phyloP scores from a whole-genome alignment of 495 filamentous ascomycete genomes.

The Neurospora sp. region DNA sequence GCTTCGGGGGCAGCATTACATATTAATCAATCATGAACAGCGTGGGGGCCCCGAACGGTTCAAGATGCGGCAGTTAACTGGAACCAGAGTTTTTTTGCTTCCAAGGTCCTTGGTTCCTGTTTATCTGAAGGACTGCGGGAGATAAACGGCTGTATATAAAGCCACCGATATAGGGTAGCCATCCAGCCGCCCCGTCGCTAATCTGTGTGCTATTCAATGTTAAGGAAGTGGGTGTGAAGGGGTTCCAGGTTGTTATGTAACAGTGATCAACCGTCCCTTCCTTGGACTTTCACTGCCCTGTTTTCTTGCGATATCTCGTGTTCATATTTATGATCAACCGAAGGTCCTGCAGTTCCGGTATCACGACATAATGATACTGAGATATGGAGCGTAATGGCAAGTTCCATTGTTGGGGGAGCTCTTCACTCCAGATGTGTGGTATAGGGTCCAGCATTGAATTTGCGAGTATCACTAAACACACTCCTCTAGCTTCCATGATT shows the following conservation, averaged over 20 bases:
- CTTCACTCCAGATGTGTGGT: neutral
- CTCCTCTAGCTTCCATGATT: neutral
- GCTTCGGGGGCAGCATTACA: neutral
- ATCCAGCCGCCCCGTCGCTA: neutral
- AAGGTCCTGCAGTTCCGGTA: neutral
- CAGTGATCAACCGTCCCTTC: neutral
- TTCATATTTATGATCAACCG: neutral
- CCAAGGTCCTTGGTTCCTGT: neutral
- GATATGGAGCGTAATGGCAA: neutral
- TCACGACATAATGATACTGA: neutral
- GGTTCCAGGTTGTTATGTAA: neutral
- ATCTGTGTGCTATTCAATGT: neutral
- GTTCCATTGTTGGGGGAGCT: neutral
- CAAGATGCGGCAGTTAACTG: neutral
- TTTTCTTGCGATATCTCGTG: neutral
- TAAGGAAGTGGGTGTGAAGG: neutral
- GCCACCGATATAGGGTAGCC: neutral
- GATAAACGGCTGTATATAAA: neutral
- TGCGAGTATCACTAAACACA: neutral
- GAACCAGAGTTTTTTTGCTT: neutral
- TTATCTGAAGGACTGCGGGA: neutral
- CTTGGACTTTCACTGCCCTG: neutral
- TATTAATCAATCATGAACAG: neutral
- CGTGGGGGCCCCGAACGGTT: neutral
- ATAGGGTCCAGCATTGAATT: neutral